A percentile compares a stretch with the other conserved stretches of the same genome.
These are phyloP conservation scores for Hypoxylon sp. DNA, from an alignment of 2,329 filamentous ascomycete species.

Conservation along the genomic window DNA sequence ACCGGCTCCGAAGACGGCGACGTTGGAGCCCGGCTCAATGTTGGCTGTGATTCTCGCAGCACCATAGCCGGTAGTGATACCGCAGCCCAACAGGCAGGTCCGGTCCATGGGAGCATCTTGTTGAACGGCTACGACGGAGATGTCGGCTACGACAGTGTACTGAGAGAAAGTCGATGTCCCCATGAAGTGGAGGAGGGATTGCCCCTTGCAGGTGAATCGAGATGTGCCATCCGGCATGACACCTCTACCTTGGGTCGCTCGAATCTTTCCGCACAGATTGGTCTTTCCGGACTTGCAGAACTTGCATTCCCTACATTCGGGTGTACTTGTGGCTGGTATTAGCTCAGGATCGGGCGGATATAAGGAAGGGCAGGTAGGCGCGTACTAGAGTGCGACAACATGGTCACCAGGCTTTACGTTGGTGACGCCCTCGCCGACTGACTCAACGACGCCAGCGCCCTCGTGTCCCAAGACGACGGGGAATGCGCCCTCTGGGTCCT, in stretches of 20 bases:
- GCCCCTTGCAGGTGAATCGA: slow-evolving; percentile 93
- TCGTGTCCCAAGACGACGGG: slow-evolving; percentile 91
- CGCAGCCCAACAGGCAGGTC: slow-evolving; percentile 94
- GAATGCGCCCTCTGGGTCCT: slow-evolving; percentile 96
- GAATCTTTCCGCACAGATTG: slow-evolving; percentile 98
- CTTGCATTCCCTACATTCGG: slow-evolving; percentile 98
- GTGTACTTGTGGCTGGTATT: slow-evolving; percentile 72
- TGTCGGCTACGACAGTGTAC: slow-evolving; percentile 98
- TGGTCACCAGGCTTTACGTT: slow-evolving; percentile 94
- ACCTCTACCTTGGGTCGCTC: slow-evolving; percentile 93
- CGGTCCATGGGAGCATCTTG: slow-evolving; percentile 93
- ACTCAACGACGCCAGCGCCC: slow-evolving; percentile 92
- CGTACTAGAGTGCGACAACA: slow-evolving; percentile 88
- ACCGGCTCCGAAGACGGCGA: slow-evolving; percentile 94
- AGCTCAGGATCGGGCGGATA: slow-evolving; percentile 30
- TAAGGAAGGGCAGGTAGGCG: slow-evolving; percentile 36
- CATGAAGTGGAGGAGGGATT: slow-evolving; percentile 99
- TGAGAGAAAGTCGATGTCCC: slow-evolving; percentile 98
- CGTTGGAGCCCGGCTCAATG: slow-evolving; percentile 88
- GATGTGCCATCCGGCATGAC: slow-evolving; percentile 98
- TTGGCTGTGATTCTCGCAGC: slow-evolving; percentile 93
- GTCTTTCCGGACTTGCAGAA: slow-evolving; percentile 99
- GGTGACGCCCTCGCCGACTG: slow-evolving; percentile 93
- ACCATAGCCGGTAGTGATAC: slow-evolving; percentile 98
- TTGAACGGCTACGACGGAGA: slow-evolving; percentile 95